phyloP scores from a whole-genome alignment of 371 early-diverging fungal genomes.

The Circinella minor region DNA sequence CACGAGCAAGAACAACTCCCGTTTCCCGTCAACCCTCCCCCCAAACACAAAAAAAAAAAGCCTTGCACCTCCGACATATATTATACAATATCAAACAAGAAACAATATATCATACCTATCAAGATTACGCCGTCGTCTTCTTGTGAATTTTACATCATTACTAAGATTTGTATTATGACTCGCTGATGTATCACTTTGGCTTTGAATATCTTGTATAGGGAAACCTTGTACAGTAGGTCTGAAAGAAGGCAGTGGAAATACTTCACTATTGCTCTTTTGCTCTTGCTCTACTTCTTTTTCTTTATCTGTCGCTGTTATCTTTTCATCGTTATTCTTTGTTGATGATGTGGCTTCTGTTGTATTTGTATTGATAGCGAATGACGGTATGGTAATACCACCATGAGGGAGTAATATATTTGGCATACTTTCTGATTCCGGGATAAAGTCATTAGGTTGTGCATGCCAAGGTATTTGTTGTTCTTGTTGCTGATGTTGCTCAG shows the following conservation, averaged over 20 bases:
- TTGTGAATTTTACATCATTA: slow-evolving; percentile 21
- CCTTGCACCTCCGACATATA: not conserved
- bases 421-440: slow-evolving; percentile 31
- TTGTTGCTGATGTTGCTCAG: not conserved
- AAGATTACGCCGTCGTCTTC: slow-evolving; percentile 28
- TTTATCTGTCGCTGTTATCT: not conserved
- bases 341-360: slow-evolving; percentile 6
- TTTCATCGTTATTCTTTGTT: not conserved
- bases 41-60: too few relatives aligned
- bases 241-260: slow-evolving; percentile 14
- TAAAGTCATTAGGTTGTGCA: slow-evolving; percentile 23
- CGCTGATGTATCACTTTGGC: slow-evolving; percentile 7
- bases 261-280: not conserved
- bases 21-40: too few relatives aligned
- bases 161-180: slow-evolving; percentile 17
- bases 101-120: slow-evolving; percentile 32
- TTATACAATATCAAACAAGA: not conserved
- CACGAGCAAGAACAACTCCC: not conserved
- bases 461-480: slow-evolving; percentile 1
- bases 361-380: slow-evolving; percentile 24
- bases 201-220: slow-evolving; percentile 11
- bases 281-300: not conserved
- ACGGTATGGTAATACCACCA: slow-evolving; percentile 37
- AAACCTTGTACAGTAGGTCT: not conserved
- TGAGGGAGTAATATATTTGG: slow-evolving; percentile 42